Conservation (phyloP, 352 stramenopile genomes). For the Phytophthora pseudosyringae region DNA sequence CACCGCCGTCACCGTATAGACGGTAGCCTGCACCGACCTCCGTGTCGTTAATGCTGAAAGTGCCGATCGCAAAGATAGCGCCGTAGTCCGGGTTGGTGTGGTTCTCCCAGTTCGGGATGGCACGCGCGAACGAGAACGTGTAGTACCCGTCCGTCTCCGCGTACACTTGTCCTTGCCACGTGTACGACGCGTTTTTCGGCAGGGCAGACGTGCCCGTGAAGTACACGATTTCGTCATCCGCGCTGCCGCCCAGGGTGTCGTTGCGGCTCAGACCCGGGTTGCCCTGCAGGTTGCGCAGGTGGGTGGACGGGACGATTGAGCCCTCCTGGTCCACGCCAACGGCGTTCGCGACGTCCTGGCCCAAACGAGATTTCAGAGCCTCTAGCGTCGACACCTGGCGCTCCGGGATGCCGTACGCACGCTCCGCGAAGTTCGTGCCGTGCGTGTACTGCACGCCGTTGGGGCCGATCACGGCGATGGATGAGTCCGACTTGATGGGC, state of each 20-base stretch:
- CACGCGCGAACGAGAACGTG: conserved; percentile 35
- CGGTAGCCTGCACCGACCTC: conserved; percentile 34
- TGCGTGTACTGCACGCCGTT: conserved; percentile 45
- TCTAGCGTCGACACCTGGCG: conserved; percentile 33
- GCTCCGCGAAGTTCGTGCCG: conserved; percentile 40
- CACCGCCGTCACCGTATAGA: conserved; percentile 29
- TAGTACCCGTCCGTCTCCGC: conserved; percentile 40
- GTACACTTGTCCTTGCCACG: conserved; percentile 34
- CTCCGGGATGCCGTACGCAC: conserved; percentile 39
- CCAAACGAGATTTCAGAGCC: conserved; percentile 30
- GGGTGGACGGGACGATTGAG: conserved; percentile 35
- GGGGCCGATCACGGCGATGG: conserved; percentile 40
- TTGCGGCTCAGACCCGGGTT: conserved; percentile 29
- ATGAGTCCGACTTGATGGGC: conserved; percentile 22
- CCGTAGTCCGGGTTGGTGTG: conserved; percentile 37
- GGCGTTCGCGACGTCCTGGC: conserved; percentile 29
- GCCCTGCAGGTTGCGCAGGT: conserved; percentile 34
- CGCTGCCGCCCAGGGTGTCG: conserved; percentile 16
- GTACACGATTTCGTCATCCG: conserved; percentile 34
- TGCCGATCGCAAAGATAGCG: conserved; percentile 27
- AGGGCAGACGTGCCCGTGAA: conserved; percentile 36
- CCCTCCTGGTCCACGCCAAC: conserved; percentile 39
- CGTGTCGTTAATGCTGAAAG: conserved; percentile 29
- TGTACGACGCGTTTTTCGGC: conserved; percentile 29
- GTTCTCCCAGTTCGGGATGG: conserved; percentile 36